A percentile compares a stretch with the other conserved stretches of the same genome.
Evolutionary conservation across 805 yeast genomes (phyloP).

Genomic region (Starmerella khaoyaiensis): DNA sequence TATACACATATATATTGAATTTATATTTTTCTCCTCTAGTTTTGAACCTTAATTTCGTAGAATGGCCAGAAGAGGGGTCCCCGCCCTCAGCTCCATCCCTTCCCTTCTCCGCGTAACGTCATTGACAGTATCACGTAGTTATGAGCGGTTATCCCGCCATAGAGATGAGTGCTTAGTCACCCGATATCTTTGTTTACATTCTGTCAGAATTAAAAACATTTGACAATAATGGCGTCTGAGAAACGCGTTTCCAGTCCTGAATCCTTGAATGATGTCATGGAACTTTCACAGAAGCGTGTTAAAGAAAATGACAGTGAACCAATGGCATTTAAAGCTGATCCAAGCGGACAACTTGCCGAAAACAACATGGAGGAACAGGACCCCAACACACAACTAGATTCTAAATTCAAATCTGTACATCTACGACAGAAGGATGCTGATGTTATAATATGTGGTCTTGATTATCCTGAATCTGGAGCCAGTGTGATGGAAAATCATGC

Average conservation of each 20-base stretch:
- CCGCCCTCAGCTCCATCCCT: neutral
- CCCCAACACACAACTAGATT: neutral
- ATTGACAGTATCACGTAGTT: too few relatives aligned
- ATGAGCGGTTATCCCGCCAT: too few relatives aligned
- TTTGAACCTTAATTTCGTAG: neutral
- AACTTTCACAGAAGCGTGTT: neutral
- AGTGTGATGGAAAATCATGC: conserved; percentile 60
- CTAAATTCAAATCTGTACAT: neutral
- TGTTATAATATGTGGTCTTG: conserved; percentile 50
- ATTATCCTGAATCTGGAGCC: conserved; percentile 58
- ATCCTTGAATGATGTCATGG: conserved; percentile 1
- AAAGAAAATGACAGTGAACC: neutral
- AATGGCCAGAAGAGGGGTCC: too few relatives aligned
- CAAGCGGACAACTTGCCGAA: neutral
- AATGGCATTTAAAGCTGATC: neutral
- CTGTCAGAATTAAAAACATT: conserved; percentile 10
- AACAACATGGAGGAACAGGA: neutral
- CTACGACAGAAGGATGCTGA: conserved; percentile 15
- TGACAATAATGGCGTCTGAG: conserved; percentile 16
- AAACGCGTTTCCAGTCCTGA: conserved; percentile 13
- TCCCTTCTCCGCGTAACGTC: too few relatives aligned
- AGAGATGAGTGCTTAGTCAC: conserved; percentile 15
- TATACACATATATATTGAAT: neutral
- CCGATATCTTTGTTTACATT: conserved; percentile 16
- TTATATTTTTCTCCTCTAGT: neutral